Conservation (phyloP, 192 early-diverging fungal species). For the Coemansia javaensis region DNA sequence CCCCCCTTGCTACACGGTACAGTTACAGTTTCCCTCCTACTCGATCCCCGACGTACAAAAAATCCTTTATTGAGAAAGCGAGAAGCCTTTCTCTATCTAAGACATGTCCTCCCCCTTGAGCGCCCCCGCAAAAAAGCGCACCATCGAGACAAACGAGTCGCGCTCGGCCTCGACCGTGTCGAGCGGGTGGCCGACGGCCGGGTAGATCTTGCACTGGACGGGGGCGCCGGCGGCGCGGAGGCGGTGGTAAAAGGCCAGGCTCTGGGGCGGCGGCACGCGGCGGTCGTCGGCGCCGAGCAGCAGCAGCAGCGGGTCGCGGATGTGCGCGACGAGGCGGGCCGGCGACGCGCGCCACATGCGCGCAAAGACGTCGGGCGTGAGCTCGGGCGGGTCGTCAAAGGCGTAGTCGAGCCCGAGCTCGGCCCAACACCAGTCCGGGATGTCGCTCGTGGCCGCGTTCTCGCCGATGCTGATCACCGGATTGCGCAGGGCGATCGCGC, state of each 20-base stretch:
- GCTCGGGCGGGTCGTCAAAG: slow-evolving; percentile 54
- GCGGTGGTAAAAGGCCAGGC: slow-evolving; percentile 38
- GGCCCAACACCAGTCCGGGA: slow-evolving; percentile 69
- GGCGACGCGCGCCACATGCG: slow-evolving; percentile 58
- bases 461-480: slow-evolving; percentile 67
- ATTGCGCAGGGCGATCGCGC: slow-evolving; percentile 63
- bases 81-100: slow-evolving; percentile 1
- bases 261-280: slow-evolving; percentile 68
- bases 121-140: slow-evolving; percentile 33
- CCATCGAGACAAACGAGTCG: slow-evolving; percentile 38
- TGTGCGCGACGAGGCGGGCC: slow-evolving; percentile 50
- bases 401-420: slow-evolving; percentile 59
- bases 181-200: slow-evolving; percentile 56
- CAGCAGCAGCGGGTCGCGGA: slow-evolving; percentile 62
- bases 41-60: too few relatives aligned
- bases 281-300: slow-evolving; percentile 64
- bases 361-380: slow-evolving; percentile 54
- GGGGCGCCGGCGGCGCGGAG: slow-evolving; percentile 40
- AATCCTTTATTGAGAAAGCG: too few relatives aligned
- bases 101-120: slow-evolving; percentile 7
- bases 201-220: slow-evolving; percentile 54
- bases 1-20: too few relatives aligned
- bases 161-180: slow-evolving; percentile 59
- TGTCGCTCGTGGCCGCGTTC: slow-evolving; percentile 58
- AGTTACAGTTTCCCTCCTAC: too few relatives aligned